Evolutionary conservation across 345 rosid species (phyloP), one percentile per base, ranked within the genome.

Genomic region (Mangifera indica): DNA sequence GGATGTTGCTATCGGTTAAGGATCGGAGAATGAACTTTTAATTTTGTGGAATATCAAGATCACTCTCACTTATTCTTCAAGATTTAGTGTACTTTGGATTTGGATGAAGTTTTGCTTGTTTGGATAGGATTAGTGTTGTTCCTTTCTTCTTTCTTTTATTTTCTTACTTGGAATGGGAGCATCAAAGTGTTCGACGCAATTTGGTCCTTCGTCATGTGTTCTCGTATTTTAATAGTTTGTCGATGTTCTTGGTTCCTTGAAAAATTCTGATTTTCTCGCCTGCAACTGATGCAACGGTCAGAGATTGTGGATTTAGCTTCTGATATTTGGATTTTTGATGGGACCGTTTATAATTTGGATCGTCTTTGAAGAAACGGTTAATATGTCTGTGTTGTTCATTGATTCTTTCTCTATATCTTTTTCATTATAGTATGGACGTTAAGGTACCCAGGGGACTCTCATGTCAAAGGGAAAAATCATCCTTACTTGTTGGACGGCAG

Each of bases 371-470:
- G 71, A 49, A 67, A 21, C 60, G 14, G 68, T 64, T 40, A 40
- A 18, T 17, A 29, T 4, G 48, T 62, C 42, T 29, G 21, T 15
- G 17, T 24, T 24, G 51, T 54, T 44, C n/a, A 55, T 68, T 68
- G 71, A 68, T 54, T 54, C 49, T 37, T 32, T 54, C 49, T 54
- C 13, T 54, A 11, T 54, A 20, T 54, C 26, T 53, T 67, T 40
- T n/a, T n/a, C n/a, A 51, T 51, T 66, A 68, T 68, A 68, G 71
- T 3, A 68, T 54, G 71, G 61, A 54, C 37, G 8, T 54, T 22
- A 37, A 54, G 61, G 71, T 21, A 54, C 20, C 61, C 34, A 54
- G 71, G 51, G 40, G 51, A 54, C 53, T 54, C 15, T 15, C 21
- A 12, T 17, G 34, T 68, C 22, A 37, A 68, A 18, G 37, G 58